phyloP scores from a whole-genome alignment of 805 yeast genomes.

The Candida cerambycidarum region DNA sequence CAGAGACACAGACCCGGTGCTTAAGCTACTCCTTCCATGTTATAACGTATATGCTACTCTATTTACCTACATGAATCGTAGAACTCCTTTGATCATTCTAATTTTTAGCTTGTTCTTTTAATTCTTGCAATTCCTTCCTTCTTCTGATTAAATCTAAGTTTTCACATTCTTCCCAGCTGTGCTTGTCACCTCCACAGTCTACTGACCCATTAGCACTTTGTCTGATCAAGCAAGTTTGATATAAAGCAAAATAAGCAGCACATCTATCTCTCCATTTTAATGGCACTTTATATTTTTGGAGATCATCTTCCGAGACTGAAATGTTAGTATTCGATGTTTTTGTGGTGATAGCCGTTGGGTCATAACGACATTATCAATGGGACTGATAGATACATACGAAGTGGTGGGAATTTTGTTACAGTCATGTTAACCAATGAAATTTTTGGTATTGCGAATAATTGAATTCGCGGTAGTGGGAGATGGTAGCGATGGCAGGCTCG shows the following conservation, averaged over 20 bases:
- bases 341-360: background rate
- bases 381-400: conserved; percentile 30
- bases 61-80: no score
- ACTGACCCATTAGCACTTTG: conserved; percentile 43
- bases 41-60: background rate
- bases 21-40: no score
- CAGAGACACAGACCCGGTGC: no score
- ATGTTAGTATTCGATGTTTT: conserved; percentile 3
- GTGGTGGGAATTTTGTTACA: conserved; percentile 44
- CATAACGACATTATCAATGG: background rate
- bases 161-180: conserved; percentile 83
- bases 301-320: conserved; percentile 75
- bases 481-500: background rate
- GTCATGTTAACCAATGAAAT: conserved; percentile 26
- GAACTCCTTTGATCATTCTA: no score
- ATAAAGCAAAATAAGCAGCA: conserved; percentile 53
- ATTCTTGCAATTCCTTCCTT: conserved; percentile 60
- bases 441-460: conserved; percentile 8
- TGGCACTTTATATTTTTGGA: conserved; percentile 77
- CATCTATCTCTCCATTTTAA: conserved; percentile 82
- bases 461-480: no score
- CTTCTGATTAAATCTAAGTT: conserved; percentile 79
- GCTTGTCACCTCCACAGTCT: conserved; percentile 74
- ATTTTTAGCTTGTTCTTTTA: conserved; percentile 2
- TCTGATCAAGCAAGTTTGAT: conserved; percentile 44